These are phyloP conservation scores for Colletotrichum endophyticum DNA, from an alignment of 2,329 filamentous ascomycete genomes.

Conservation along the genomic window DNA sequence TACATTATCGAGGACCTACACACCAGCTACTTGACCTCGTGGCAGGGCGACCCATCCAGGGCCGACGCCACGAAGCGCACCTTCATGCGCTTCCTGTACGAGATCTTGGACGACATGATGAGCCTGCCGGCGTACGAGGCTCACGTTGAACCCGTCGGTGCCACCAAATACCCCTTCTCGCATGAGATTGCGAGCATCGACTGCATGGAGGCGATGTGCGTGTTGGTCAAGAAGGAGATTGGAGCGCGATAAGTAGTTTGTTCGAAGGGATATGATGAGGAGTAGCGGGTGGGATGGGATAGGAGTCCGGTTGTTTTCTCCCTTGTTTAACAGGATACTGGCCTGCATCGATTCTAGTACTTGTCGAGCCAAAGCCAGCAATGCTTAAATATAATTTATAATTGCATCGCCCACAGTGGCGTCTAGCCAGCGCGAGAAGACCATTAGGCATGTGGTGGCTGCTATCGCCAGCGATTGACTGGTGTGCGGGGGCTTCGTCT, in stretches of 20 bases:
- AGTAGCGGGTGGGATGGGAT: background rate
- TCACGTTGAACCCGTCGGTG: conserved; percentile 11
- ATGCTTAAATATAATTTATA: background rate
- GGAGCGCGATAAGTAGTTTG: background rate
- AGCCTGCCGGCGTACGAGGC: background rate
- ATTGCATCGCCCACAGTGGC: background rate
- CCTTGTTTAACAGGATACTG: background rate
- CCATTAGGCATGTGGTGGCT: background rate
- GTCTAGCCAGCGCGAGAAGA: background rate
- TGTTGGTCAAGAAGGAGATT: conserved; percentile 27
- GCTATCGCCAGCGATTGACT: background rate
- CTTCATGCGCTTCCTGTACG: conserved; percentile 30
- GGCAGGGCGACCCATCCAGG: conserved; percentile 27
- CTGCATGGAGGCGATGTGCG: conserved; percentile 33
- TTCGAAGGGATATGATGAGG: background rate
- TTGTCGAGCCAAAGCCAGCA: background rate
- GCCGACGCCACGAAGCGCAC: conserved; percentile 26
- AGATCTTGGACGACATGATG: conserved; percentile 27
- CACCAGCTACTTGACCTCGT: conserved; percentile 29
- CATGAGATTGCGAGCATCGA: conserved; percentile 29
- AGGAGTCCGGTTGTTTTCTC: background rate
- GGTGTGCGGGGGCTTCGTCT: background rate
- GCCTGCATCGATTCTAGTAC: background rate
- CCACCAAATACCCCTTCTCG: conserved; percentile 24
- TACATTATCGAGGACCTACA: conserved; percentile 40